These are phyloP conservation scores for Scheffersomyces parashehatae DNA, from an alignment of 1,139 yeast species.

Conservation along the genomic window DNA sequence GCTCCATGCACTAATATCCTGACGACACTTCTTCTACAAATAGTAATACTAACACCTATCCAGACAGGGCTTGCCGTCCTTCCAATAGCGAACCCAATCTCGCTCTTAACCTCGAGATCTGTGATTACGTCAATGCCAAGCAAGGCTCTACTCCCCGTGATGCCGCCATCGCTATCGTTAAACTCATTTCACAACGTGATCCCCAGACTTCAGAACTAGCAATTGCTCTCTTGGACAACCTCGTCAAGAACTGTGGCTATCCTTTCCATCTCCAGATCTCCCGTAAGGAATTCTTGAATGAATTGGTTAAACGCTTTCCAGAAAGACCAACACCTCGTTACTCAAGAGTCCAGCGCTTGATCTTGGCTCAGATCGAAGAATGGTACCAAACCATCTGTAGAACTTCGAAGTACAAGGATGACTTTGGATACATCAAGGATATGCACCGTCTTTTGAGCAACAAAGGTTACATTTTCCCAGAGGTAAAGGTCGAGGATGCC, in stretches of 20 bases:
- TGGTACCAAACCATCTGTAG: slow-evolving; percentile 97
- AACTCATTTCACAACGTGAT: slow-evolving; percentile 77
- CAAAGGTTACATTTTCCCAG: slow-evolving; percentile 92
- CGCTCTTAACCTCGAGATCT: slow-evolving; percentile 85
- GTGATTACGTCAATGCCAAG: slow-evolving; percentile 89
- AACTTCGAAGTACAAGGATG: slow-evolving; percentile 87
- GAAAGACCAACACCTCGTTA: slow-evolving; percentile 91
- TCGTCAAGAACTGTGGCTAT: slow-evolving; percentile 97
- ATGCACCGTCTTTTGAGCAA: slow-evolving; percentile 89
- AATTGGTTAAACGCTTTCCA: slow-evolving; percentile 89
- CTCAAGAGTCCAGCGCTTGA: slow-evolving; percentile 77
- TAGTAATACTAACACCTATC: slow-evolving; percentile 16
- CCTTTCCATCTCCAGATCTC: slow-evolving; percentile 95
- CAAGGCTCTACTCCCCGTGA: slow-evolving; percentile 91
- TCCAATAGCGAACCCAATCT: slow-evolving; percentile 84
- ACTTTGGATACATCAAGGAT: slow-evolving; percentile 87
- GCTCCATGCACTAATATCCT: no score
- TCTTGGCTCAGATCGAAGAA: slow-evolving; percentile 90
- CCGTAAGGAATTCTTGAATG: slow-evolving; percentile 91
- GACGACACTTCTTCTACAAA: background rate
- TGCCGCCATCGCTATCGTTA: slow-evolving; percentile 89
- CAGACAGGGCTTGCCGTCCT: slow-evolving; percentile 87
- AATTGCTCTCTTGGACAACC: slow-evolving; percentile 67
- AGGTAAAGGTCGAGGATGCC: slow-evolving; percentile 84
- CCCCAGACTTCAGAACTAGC: slow-evolving; percentile 74